These are phyloP conservation scores for Trametes elegans DNA, from an alignment of 768 basidiomycete species.

Conservation along the genomic window DNA sequence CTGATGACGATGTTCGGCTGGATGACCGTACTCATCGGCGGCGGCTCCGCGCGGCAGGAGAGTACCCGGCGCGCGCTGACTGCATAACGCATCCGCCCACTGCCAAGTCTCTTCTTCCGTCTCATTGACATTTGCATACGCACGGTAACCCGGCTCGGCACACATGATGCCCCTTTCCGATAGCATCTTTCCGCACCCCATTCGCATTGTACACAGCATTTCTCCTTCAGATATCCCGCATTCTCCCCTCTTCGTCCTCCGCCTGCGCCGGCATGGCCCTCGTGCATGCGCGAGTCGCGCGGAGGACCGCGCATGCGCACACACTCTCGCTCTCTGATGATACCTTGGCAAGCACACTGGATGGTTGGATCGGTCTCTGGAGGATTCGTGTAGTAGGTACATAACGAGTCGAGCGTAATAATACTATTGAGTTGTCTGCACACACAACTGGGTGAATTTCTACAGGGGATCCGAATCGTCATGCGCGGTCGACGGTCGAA, in stretches of 20 bases:
- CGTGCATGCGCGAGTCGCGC: too few species aligned
- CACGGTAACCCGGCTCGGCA: too few species aligned
- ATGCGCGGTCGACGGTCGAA: too few species aligned
- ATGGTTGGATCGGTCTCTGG: conserved; percentile 8
- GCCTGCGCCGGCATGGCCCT: background rate
- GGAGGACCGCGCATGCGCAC: conserved; percentile 5
- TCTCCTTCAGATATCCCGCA: conserved; percentile 4
- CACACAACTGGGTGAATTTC: too few species aligned
- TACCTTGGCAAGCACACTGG: background rate
- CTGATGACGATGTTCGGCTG: conserved; percentile 80
- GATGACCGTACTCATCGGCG: conserved; percentile 55
- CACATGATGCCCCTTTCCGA: background rate
- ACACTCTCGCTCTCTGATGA: conserved; percentile 1
- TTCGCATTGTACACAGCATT: background rate
- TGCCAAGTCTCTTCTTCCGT: too few species aligned
- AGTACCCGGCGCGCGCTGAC: conserved; percentile 4
- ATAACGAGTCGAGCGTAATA: background rate
- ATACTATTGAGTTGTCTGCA: too few species aligned
- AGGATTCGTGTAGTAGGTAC: conserved; percentile 10
- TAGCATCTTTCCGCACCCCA: background rate
- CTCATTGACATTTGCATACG: too few species aligned
- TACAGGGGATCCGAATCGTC: too few species aligned
- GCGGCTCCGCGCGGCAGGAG: conserved; percentile 1
- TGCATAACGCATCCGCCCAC: too few species aligned
- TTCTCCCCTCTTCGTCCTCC: background rate